Evolutionary conservation across 768 basidiomycete genomes (phyloP), one percentile per base, ranked within the genome.

Genomic region (Xerocomellus chrysenteron): DNA sequence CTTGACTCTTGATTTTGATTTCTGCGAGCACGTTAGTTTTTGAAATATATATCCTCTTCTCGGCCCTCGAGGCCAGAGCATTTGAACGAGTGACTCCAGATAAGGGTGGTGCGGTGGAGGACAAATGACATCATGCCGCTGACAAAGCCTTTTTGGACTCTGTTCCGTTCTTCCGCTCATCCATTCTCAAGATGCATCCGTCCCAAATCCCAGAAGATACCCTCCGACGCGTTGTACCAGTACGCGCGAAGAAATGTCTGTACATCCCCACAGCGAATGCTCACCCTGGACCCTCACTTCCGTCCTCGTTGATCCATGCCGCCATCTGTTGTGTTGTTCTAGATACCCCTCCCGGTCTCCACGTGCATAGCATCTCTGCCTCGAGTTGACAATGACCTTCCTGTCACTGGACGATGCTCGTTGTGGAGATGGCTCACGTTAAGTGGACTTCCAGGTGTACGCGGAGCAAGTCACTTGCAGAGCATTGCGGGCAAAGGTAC

Each of bases 321-420:
- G n/a, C n/a, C 33, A 9, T 26, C 6, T 36, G 12, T 36, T 35
- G 24, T 35, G 2, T 33, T 26, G 40, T 51, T 33, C 24, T 17
- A n/a, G 24, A 28, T 13, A 30, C 36, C 10, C 33, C 51, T 39
- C 24, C 17, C n/a, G 1, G 44, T 32, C 24, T 14, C 19, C 39
- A 50, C 46, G 26, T 61, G 54, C 35, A 63, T 41, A 56, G 37
- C 33, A 58, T 49, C 3, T 30, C 44, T 50, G 14, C 37, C 10
- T 17, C 36, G 54, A 33, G 46, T 46, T 39, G 48, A 56, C 37
- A 13, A 32, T 30, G 57, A 56, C n/a, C 7, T 28, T 14, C 3
- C 4, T 7, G 39, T 30, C 13, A 35, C 40, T 16, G 32, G 39
- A 53, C 24, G 52, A 54, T 47, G 7, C 40, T 46, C 37, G 4